These are phyloP conservation scores for Halocafeteria seosinensis DNA, from an alignment of 108 stramenopile species.

Conservation along the genomic window DNA sequence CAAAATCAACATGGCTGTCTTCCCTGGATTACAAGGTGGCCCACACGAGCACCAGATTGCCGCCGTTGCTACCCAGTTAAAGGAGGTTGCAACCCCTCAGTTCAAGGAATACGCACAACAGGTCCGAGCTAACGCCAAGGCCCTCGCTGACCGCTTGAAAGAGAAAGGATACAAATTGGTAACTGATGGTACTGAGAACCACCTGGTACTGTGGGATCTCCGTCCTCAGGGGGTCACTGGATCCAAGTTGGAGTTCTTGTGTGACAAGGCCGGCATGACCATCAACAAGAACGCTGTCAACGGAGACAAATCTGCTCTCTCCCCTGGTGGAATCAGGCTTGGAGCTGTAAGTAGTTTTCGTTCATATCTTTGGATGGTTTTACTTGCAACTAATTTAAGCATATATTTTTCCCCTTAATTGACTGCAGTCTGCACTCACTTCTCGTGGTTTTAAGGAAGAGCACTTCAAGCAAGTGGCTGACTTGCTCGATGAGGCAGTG, in stretches of 20 bases:
- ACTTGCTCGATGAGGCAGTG: slow-evolving; percentile 70
- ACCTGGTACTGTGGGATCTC: slow-evolving; percentile 94
- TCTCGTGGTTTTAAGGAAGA: slow-evolving; percentile 61
- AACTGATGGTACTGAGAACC: slow-evolving; percentile 97
- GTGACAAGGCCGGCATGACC: slow-evolving; percentile 89
- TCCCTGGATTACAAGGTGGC: slow-evolving; percentile 97
- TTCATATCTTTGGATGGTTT: no score
- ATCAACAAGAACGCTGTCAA: slow-evolving; percentile 98
- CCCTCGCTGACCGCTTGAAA: slow-evolving; percentile 60
- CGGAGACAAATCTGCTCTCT: slow-evolving; percentile 90
- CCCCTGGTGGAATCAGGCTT: slow-evolving; percentile 93
- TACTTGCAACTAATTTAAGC: slow-evolving; percentile 28
- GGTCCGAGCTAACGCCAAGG: slow-evolving; percentile 76
- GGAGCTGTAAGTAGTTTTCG: no score
- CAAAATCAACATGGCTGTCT: slow-evolving; percentile 58
- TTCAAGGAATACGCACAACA: slow-evolving; percentile 82
- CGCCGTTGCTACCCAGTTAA: slow-evolving; percentile 89
- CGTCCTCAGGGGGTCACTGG: slow-evolving; percentile 83
- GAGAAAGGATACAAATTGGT: slow-evolving; percentile 76
- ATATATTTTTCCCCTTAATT: no score
- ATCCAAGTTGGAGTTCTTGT: slow-evolving; percentile 92
- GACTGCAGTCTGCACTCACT: slow-evolving; percentile 20
- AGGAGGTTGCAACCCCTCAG: slow-evolving; percentile 80
- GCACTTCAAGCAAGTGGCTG: slow-evolving; percentile 85
- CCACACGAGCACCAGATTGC: slow-evolving; percentile 99